A percentile compares a stretch with the other conserved stretches of the same genome.
phyloP scores from a whole-genome alignment of 441 rosid genomes.

The Populus hybrid region DNA sequence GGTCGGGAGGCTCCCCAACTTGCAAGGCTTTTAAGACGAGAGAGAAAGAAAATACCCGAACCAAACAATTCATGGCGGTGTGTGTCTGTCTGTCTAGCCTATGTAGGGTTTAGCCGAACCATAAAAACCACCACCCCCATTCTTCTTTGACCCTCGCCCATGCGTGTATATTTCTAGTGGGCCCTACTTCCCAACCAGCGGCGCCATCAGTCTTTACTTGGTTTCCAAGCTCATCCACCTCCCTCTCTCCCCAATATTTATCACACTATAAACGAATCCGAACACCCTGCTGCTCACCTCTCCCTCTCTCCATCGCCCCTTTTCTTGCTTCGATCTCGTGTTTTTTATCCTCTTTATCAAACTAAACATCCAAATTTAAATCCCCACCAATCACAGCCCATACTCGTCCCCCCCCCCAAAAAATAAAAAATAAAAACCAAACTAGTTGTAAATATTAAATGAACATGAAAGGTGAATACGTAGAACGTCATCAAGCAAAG shows the following conservation, averaged over 20 bases:
- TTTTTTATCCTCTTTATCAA: too few relatives aligned
- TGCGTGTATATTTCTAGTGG: neutral
- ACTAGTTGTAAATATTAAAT: neutral
- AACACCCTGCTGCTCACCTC: neutral
- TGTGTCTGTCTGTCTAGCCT: neutral
- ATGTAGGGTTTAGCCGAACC: neutral
- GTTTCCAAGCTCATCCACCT: slow-evolving; percentile 40
- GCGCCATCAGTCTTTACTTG: slow-evolving; percentile 42
- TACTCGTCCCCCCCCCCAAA: too few relatives aligned
- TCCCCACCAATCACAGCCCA: slow-evolving; percentile 9
- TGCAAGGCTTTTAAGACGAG: neutral
- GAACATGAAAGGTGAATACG: slow-evolving; percentile 61
- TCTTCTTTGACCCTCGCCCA: neutral
- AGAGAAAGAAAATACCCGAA: too few relatives aligned
- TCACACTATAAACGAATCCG: slow-evolving; percentile 7
- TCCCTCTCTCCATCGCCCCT: neutral
- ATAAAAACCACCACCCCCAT: neutral
- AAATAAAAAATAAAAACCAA: neutral
- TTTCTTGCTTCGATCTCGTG: neutral
- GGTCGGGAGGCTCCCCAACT: slow-evolving; percentile 19
- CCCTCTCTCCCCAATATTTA: neutral
- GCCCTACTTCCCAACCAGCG: slow-evolving; percentile 32
- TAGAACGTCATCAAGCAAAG: slow-evolving; percentile 24
- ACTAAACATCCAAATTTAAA: neutral
- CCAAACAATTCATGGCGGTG: too few relatives aligned